Percentiles rank a stretch among this genome's conserved stretches.
Conservation (phyloP, 306 rosid genomes). For the Prosopis cineraria region DNA sequence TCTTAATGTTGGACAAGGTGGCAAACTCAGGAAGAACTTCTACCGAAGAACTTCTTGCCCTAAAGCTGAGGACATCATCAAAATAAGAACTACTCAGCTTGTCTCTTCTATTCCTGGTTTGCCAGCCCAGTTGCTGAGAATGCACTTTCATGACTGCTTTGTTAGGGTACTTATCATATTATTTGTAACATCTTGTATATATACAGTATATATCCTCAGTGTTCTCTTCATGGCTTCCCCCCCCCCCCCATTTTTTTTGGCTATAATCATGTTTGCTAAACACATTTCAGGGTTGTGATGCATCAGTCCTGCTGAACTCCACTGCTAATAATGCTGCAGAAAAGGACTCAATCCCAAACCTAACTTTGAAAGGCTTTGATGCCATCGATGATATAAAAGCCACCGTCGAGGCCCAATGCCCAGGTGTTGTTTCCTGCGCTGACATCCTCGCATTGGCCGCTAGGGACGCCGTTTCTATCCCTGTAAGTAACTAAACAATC, state of each 20-base stretch:
- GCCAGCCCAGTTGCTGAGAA: conserved; percentile 55
- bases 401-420: conserved; percentile 46
- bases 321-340: conserved; percentile 45
- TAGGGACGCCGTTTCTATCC: conserved; percentile 54
- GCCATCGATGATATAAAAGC: conserved; percentile 58
- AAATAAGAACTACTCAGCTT: conserved; percentile 30
- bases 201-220: not conserved
- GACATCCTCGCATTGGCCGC: conserved; percentile 59
- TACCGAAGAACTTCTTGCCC: conserved; percentile 40
- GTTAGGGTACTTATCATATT: conserved; percentile 45
- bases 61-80: conserved; percentile 48
- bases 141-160: conserved; percentile 76
- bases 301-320: conserved; percentile 54
- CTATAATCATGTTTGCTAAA: not conserved
- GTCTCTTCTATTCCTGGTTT: conserved; percentile 42
- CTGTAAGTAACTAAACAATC: conserved; percentile 23
- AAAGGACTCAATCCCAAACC: conserved; percentile 51
- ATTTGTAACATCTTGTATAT: too few relatives aligned
- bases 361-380: conserved; percentile 48
- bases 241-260: not conserved
- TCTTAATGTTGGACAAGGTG: conserved; percentile 44
- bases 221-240: not conserved
- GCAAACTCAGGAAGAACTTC: conserved; percentile 48
- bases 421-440: conserved; percentile 63
- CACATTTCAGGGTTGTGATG: conserved; percentile 61